Base-by-base conservation (phyloP, 78 protist species). In the Planoprotostelium fungivorum region DNA sequence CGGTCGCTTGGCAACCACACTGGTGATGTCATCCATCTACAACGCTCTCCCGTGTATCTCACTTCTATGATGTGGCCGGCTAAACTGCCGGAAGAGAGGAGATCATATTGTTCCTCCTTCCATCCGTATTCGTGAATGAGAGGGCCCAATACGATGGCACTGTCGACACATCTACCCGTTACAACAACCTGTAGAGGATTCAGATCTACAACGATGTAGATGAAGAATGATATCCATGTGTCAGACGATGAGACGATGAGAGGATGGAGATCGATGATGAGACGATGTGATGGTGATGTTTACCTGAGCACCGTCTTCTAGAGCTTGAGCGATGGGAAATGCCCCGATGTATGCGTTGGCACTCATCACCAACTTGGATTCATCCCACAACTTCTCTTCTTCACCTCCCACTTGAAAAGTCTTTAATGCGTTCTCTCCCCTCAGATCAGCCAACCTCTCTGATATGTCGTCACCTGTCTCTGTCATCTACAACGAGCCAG, bases 291-390 rank as follows among this genome's bases (percentile, higher is more conserved):
- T 90, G 0, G 93, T 90, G 38, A 91, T 38, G 1, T 87, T 38
- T 9, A 87, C 29, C 35, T 88, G 84, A 0, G 86, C 84, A 37
- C 93, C 93, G 1, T 23, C 83, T 23, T 16, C 38, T 29, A 91
- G 87, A 29, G 93, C 93, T 0, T 1, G 28, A 9, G 84, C 93
- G n/a, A 91, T 88, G 10, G 84, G 84, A 0, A 9, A 1, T n/a
- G 93, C 93, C 0, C 93, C 93, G 10, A 91, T 9, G 90, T 91
- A 91, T 1, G 91, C 93, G 63, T 91, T 91, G 34, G 37, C 1
- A 36, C 84, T 35, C 93, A 91, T 51, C 37, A 88, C 28, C 29
- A 25, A 25, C 28, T 51, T 51, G 16, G 5, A 25, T 51, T 89
- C 34, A 10, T 35, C 90, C 85, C 35, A 28, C 83, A 91, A 91